phyloP scores from a whole-genome alignment of 306 rosid species.

The Benincasa hispida region DNA sequence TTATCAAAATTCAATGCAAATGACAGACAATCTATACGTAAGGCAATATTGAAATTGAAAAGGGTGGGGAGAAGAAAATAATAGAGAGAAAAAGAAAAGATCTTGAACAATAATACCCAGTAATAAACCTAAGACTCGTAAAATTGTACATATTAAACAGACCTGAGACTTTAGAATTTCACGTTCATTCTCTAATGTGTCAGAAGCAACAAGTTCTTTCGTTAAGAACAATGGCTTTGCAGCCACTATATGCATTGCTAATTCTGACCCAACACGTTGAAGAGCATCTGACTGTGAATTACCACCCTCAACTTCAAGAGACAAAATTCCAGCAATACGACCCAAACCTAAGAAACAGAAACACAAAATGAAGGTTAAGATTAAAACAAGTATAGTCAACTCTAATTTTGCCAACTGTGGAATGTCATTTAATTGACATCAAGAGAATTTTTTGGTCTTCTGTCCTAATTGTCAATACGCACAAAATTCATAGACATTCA shows the following conservation, averaged over 20 bases:
- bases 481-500: neutral
- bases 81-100: neutral
- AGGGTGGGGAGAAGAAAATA: neutral
- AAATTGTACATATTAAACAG: slow-evolving; percentile 1
- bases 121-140: neutral
- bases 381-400: neutral
- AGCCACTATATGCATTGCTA: slow-evolving; percentile 95
- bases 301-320: slow-evolving; percentile 63
- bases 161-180: slow-evolving; percentile 95
- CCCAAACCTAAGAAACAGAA: slow-evolving; percentile 49
- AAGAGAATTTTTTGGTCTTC: neutral
- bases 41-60: neutral
- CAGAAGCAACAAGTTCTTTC: slow-evolving; percentile 73
- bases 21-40: neutral
- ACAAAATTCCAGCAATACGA: slow-evolving; percentile 84
- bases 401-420: neutral
- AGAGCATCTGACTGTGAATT: slow-evolving; percentile 42
- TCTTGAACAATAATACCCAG: neutral
- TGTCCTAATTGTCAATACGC: neutral
- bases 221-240: slow-evolving; percentile 80
- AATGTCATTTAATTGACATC: neutral
- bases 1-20: neutral
- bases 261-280: slow-evolving; percentile 71
- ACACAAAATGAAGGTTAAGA: neutral
- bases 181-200: slow-evolving; percentile 56